Conservation (phyloP, 2,329 filamentous ascomycete species). For the Salinomyces thailandicus region DNA sequence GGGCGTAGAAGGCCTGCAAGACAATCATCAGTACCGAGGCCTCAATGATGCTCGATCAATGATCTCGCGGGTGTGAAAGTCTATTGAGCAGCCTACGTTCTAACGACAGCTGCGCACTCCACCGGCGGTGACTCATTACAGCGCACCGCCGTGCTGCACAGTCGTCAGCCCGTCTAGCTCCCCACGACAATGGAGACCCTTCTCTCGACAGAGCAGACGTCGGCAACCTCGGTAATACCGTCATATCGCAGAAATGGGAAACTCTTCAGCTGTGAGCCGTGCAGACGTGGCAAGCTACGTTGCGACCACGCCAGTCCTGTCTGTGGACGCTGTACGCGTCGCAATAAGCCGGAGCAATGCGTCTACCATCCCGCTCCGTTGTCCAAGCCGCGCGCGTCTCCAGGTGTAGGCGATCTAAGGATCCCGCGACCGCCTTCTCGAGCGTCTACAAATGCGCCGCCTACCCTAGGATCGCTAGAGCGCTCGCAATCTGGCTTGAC, state of each 20-base stretch:
- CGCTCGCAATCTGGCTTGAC: constrained; percentile 1
- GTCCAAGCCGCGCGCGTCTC: constrained; percentile 6
- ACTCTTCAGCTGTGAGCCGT: constrained; percentile 26
- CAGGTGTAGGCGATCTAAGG: background rate
- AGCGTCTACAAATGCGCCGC: background rate
- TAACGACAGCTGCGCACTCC: no score
- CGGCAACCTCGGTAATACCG: constrained; percentile 4
- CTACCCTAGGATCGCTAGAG: background rate
- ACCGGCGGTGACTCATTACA: constrained; percentile 1
- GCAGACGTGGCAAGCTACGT: constrained; percentile 25
- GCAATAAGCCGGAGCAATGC: constrained; percentile 23
- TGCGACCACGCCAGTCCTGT: constrained; percentile 25
- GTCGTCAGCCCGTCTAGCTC: background rate
- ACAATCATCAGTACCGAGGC: no score
- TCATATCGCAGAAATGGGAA: constrained; percentile 24
- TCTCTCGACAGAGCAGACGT: background rate
- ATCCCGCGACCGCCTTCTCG: background rate
- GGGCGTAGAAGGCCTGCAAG: no score
- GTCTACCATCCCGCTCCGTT: constrained; percentile 24
- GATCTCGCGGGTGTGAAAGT: no score
- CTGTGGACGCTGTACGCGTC: constrained; percentile 24
- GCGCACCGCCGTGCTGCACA: constrained; percentile 1
- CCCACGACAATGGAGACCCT: background rate
- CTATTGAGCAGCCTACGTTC: no score
- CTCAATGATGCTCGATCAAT: no score